A percentile compares a stretch with the other conserved stretches of the same genome.
These are phyloP conservation scores for Trichoderma cornu-damae DNA, from an alignment of 2,329 filamentous ascomycete genomes.

Conservation along the genomic window DNA sequence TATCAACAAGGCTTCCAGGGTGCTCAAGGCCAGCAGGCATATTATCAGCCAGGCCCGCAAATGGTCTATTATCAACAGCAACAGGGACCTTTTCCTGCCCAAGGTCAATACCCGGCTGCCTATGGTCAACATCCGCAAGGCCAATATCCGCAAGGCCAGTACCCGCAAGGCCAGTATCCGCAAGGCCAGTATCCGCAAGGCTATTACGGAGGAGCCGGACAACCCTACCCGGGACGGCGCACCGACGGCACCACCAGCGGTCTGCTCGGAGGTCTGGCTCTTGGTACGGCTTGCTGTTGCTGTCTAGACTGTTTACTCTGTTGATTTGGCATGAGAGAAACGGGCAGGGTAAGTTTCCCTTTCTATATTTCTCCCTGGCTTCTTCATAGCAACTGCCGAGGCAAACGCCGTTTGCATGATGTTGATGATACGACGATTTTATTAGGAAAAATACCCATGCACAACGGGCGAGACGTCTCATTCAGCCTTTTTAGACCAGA, in stretches of 20 bases:
- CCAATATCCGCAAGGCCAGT: background rate
- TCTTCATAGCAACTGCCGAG: background rate
- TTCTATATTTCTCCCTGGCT: background rate
- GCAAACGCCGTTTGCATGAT: too few species aligned
- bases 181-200: conserved; percentile 12
- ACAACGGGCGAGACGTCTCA: too few species aligned
- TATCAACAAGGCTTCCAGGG: conserved; percentile 28
- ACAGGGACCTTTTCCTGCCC: conserved; percentile 32
- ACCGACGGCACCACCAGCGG: conserved; percentile 27
- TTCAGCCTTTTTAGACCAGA: background rate
- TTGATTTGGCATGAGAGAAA: background rate
- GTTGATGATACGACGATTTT: too few species aligned
- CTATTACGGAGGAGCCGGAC: conserved; percentile 32
- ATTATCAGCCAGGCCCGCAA: conserved; percentile 39
- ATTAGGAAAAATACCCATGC: too few species aligned
- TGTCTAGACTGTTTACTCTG: conserved; percentile 55
- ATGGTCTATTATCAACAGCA: conserved; percentile 43
- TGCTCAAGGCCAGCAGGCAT: conserved; percentile 30
- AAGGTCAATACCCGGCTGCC: conserved; percentile 30
- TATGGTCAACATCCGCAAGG: conserved; percentile 1
- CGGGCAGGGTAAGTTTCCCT: background rate
- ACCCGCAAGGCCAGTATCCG: conserved; percentile 30
- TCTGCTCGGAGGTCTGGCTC: conserved; percentile 44
- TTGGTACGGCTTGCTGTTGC: conserved; percentile 53
- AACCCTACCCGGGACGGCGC: conserved; percentile 29